Evolutionary conservation across 768 basidiomycete genomes (phyloP), one percentile per base, ranked within the genome.

Genomic region (Leccinum ochraceum): DNA sequence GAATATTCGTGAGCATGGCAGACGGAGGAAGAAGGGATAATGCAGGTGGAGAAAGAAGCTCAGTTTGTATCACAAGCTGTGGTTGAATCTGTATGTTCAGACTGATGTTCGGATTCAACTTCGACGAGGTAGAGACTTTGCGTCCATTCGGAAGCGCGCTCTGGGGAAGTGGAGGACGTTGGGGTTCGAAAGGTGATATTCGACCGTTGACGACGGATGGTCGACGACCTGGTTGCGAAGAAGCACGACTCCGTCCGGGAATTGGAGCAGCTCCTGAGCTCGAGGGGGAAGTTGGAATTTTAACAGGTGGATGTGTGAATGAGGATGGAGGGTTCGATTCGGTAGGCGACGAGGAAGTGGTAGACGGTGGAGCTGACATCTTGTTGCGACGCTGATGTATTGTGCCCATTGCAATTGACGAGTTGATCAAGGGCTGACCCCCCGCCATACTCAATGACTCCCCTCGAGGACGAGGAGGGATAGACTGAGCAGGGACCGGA

Each of bases 181-280:
- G 79, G 52, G 60, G 63, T 65, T 83, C 86, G 56, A 76, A 77
- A 57, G 78, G 86, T 46, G 82, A 85, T 63, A 78, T 77, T 52
- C 81, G 77, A 53, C 83, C 80, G 63, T 81, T 79, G 37, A 79
- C 72, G 32, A 85, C 62, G 14, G 88, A 84, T 26, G 89, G 88
- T 58, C 89, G 78, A 59, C 89, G 82, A 28, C 86, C 88, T 48
- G 92, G 90, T 64, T 93, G 92, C 42, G 92, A 92, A 13, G 83
- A 84, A 37, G 92, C 89, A 52, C 92, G 83, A 59, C 69, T 81
- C 60, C 92, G 83, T 22, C 75, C 75, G 0, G 79, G 78, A 32
- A 69, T 70, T 2, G 79, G 72, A 28, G 72, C 69, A 42, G 70
- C 67, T 57, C 74, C 69, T 37, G 78, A 76, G 61, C 67, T 77